Base-by-base conservation (phyloP, 805 yeast species). In the Ogataea zsoltii region DNA sequence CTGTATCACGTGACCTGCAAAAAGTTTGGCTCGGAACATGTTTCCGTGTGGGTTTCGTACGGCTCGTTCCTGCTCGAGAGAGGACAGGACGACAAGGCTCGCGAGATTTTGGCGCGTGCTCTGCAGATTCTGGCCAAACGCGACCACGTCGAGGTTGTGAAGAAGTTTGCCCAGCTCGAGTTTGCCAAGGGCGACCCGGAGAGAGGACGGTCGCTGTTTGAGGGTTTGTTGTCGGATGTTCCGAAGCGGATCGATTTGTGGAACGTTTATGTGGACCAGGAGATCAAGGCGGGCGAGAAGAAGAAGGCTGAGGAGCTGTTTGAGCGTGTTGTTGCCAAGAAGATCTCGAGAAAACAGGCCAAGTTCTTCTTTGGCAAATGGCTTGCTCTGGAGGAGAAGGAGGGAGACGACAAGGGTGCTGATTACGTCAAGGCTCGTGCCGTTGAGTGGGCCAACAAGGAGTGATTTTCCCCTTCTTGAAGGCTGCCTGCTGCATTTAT, bases 221-320 rank as follows among this genome's bases (percentile, higher is more conserved):
- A 92, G 71, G 98, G 97, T 48, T 77, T 92, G 53, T 67, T 92
- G 43, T 79, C 92, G 18, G 94, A 91, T 62, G 92, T 87, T 38
- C 94, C 97, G 43, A 89, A 89, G 75, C 81, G 96, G 69, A 79
- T 88, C 50, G 99, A 92, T 66, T 67, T 92, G 50, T 92, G 98
- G 98, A 91, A 87, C 60, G 96, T 92, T 33, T 92, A 90, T 67
- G 78, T 92, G 53, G 99, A 92, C 66, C 96, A 88, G 66, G 98
- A 92, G 66, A 83, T 88, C 58, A 90, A 88, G 67, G 62, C 67
- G 23, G 79, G 76, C 42, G 85, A 82, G 42, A 83, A 82, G 66
- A 70, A 71, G 54, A 83, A 80, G 65, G 85, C 82, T 30, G 92
- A 84, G 60, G 85, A 79, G 15, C 71, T 92, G 49, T 91, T 90